Evolutionary conservation across 306 rosid species (phyloP).

Genomic region (Rosa chinensis): DNA sequence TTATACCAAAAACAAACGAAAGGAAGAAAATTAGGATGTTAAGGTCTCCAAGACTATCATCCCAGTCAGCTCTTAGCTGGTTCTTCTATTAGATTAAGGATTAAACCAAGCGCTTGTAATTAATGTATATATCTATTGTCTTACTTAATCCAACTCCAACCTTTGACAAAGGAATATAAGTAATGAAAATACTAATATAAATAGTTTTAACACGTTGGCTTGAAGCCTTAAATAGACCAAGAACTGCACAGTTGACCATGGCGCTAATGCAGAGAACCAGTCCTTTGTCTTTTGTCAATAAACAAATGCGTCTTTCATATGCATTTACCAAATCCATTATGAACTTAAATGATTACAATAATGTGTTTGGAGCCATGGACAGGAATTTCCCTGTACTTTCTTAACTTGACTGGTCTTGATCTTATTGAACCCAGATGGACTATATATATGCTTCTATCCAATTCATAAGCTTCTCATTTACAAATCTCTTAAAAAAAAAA

Average conservation of each 20-base stretch:
- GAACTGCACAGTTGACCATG: not conserved
- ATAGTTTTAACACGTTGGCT: not conserved
- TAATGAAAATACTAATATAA: not conserved
- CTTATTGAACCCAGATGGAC: not conserved
- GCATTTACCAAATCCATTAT: slow-evolving; percentile 16
- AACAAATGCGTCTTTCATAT: not conserved
- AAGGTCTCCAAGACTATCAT: not conserved
- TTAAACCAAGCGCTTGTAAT: not conserved
- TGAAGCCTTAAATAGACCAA: not conserved
- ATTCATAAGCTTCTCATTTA: not conserved
- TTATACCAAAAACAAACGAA: not conserved
- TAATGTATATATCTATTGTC: not conserved
- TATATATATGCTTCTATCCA: not conserved
- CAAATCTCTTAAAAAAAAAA: not conserved
- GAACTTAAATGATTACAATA: not conserved
- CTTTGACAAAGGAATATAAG: not conserved
- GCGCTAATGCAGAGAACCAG: not conserved
- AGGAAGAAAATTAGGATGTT: not conserved
- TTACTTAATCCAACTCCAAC: not conserved
- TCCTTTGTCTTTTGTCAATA: not conserved
- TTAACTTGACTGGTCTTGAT: not conserved
- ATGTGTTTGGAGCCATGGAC: not conserved
- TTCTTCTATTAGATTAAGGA: not conserved
- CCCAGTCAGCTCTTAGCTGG: slow-evolving; percentile 4
- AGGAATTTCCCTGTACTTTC: not conserved